Conservation (phyloP, 257 asterid species). For the Solanum pennellii region DNA sequence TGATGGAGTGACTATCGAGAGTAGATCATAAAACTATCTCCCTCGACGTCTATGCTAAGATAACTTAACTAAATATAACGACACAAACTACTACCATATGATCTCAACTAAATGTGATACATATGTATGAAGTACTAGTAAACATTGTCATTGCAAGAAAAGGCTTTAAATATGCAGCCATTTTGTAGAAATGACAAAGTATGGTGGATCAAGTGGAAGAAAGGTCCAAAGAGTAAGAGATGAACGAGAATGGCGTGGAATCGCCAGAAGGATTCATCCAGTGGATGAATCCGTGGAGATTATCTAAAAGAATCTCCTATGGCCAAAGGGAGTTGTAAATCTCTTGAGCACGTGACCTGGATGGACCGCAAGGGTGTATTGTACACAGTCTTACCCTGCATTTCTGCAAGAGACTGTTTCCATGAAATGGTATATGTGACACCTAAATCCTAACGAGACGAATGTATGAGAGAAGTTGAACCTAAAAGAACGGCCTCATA, state of each 20-base stretch:
- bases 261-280: not conserved
- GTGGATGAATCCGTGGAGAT: not conserved
- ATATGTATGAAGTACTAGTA: not conserved
- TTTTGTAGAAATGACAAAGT: not conserved
- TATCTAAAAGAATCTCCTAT: not conserved
- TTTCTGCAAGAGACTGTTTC: not conserved
- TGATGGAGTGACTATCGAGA: slow-evolving; percentile 13
- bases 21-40: slow-evolving; percentile 64
- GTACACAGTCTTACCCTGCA: not conserved
- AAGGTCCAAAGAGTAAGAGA: not conserved
- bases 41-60: slow-evolving; percentile 2
- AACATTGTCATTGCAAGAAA: not conserved
- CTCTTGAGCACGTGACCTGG: not conserved
- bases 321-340: not conserved
- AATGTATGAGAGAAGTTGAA: not conserved
- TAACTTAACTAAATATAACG: not conserved
- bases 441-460: not conserved
- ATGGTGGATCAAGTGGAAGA: not conserved
- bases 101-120: not conserved
- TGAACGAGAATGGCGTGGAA: not conserved
- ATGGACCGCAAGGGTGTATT: not conserved
- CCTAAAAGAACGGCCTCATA: slow-evolving; percentile 21
- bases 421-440: not conserved
- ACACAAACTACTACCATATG: not conserved
- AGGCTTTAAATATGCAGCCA: slow-evolving; percentile 33